Base-by-base conservation (phyloP, 2,329 filamentous ascomycete species). In the Mycocentrospora acerina region DNA sequence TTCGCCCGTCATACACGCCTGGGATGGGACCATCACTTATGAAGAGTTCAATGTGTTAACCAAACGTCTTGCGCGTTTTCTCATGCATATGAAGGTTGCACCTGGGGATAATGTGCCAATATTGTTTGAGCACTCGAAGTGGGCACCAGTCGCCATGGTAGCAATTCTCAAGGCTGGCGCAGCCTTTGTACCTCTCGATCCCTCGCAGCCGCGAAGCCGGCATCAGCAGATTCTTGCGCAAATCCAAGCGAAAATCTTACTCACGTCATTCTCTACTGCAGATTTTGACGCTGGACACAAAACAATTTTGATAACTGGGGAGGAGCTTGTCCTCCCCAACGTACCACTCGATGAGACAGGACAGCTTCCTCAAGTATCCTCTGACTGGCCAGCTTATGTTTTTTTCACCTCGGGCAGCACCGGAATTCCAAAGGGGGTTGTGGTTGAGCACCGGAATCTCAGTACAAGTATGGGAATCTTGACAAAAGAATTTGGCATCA, bases 391-490 rank as follows among this genome's bases (percentile, higher is more conserved):
- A n/a, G n/a, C n/a, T n/a, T n/a, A n/a, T n/a, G n/a, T n/a, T 7
- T 73, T 85, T 4, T 79, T 83, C 44, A 77, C 75, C 0, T 72
- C 71, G 13, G 54, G 57, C 10, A 54, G 66, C 8, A 58, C 50
- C n/a, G 50, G 52, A 35, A 72, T 71, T 34, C 76, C 78, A 0
- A 79, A 80, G 38, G 81, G 79, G 3, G 76, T 81, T 11, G 77
- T 82, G 26, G 77, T 83, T 40, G 79, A 78, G 7, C 82, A 86
- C 49, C 68, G 70, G 0, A 75, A 77, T 1, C 64, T 86, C 7
- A 76, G 76, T 24, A 46, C 42, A 9, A 38, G 26, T 28, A n/a
- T n/a, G 7, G 26, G 15, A 28, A 14, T 14, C 26, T n/a, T 28
- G n/a, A 14, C 12, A 7, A n/a, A 11, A 10, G 44, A 59, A 2